phyloP scores from a whole-genome alignment of 139 green algal genomes.

The Micromonas pusilla region DNA sequence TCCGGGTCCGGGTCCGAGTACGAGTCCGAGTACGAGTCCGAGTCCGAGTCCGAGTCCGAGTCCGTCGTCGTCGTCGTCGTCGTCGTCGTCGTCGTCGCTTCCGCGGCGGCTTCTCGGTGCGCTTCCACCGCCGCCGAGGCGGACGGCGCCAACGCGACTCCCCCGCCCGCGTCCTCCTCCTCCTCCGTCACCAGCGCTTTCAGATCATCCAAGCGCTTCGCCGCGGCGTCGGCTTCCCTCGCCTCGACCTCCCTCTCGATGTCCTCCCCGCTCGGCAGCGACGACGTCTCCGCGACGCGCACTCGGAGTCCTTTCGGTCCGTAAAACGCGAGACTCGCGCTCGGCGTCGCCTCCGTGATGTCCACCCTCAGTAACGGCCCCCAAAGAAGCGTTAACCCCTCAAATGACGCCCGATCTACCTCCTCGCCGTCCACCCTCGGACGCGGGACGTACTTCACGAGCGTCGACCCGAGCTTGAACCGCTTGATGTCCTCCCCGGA shows the following conservation, averaged over 20 bases:
- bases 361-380: slow-evolving; percentile 63
- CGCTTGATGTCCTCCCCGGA: slow-evolving; percentile 59
- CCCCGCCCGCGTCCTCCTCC: not conserved
- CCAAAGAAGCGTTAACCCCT: slow-evolving; percentile 43
- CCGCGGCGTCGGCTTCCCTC: no score
- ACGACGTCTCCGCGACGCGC: slow-evolving; percentile 11
- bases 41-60: no score
- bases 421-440: not conserved
- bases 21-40: no score
- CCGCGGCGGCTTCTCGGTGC: not conserved
- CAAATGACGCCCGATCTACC: not conserved
- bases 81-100: not conserved
- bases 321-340: slow-evolving; percentile 55
- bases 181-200: no score
- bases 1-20: no score
- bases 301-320: slow-evolving; percentile 46
- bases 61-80: not conserved
- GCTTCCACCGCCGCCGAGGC: no score
- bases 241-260: not conserved
- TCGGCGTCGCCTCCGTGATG: slow-evolving; percentile 48
- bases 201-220: no score
- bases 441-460: slow-evolving; percentile 49
- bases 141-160: no score
- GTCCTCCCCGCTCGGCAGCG: not conserved
- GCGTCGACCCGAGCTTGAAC: slow-evolving; percentile 60